A percentile compares a stretch with the other conserved stretches of the same genome.
Conservation (phyloP, 202 grass and related monocot species). For the Digitaria exilis region DNA sequence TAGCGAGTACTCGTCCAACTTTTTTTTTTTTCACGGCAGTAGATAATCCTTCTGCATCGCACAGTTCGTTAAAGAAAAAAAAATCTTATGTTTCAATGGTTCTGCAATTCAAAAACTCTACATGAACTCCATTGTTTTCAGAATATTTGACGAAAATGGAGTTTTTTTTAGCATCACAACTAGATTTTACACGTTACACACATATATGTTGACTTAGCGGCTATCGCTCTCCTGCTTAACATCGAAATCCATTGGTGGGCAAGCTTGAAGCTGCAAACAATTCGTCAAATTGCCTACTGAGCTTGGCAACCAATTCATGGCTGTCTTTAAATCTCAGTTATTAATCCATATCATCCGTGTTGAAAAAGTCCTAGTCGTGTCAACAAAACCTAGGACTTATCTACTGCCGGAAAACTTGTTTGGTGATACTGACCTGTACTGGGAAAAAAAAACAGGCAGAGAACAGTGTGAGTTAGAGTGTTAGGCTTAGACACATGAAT, state of each 20-base stretch:
- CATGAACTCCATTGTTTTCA: too few species aligned
- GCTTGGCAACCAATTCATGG: conserved; percentile 4
- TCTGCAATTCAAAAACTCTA: too few species aligned
- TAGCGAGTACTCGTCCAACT: too few species aligned
- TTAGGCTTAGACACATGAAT: neutral
- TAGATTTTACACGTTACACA: neutral
- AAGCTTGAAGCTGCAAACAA: neutral
- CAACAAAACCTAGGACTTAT: neutral
- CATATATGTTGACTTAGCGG: neutral
- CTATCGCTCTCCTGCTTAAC: neutral
- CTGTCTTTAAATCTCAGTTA: neutral
- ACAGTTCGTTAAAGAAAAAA: too few species aligned
- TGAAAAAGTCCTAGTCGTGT: neutral
- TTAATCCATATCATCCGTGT: neutral
- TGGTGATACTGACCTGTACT: too few species aligned
- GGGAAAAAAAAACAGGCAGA: neutral
- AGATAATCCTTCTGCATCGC: too few species aligned
- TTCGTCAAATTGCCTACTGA: neutral
- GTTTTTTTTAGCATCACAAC: neutral
- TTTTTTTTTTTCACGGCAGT: too few species aligned
- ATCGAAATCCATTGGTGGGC: neutral
- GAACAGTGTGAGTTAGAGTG: neutral
- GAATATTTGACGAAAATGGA: too few species aligned
- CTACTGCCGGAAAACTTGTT: neutral
- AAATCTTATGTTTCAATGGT: too few species aligned